Base-by-base conservation (phyloP, 2,329 filamentous ascomycete genomes). In the Arachnopeziza araneosa region DNA sequence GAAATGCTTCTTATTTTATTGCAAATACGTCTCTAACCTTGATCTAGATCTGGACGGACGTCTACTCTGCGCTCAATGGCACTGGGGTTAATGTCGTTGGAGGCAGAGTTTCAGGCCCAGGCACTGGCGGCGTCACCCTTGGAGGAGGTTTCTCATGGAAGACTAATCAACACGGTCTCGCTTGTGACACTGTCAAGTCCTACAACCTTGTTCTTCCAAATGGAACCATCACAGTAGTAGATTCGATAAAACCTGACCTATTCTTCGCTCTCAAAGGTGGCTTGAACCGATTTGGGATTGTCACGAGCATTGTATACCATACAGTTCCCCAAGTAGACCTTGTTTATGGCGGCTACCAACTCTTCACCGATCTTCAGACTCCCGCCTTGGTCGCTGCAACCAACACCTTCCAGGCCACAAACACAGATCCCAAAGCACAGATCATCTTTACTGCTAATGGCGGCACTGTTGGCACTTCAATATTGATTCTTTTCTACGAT, bases 51-150 rank as follows among this genome's bases (percentile, higher is more conserved):
- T 66, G 64, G 64, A 56, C 57, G 21, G 59, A 65, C 52, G 59
- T 65, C 9, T 66, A 65, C 52, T 26, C 51, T 19, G 24, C 51
- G 4, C 55, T 66, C 6, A 61, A 65, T 49, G 61, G 59, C 14
- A 48, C 55, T 1, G 56, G 51, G 26, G 57, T 66, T 12, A 62
- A 62, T n/a, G 60, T 62, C 8, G 55, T 66, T 8, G 64, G 64
- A 48, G 64, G 64, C 14, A 54, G 64, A 44, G 61, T 72, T n/a
- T 5, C 64, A 68, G 69, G 53, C 24, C 62, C 57, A 8, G 68
- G 75, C 23, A 61, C 76, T 55, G 64, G 61, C 17, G 75, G 73
- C 24, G 71, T 71, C 17, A 74, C 68, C 19, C 75, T 74, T 44
- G 73, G 74, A 53, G 67, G 66, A 1, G 63, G 59, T 7, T 72